These are phyloP conservation scores for Sporodiniella umbellata DNA, from an alignment of 371 early-diverging fungal species.

Conservation along the genomic window DNA sequence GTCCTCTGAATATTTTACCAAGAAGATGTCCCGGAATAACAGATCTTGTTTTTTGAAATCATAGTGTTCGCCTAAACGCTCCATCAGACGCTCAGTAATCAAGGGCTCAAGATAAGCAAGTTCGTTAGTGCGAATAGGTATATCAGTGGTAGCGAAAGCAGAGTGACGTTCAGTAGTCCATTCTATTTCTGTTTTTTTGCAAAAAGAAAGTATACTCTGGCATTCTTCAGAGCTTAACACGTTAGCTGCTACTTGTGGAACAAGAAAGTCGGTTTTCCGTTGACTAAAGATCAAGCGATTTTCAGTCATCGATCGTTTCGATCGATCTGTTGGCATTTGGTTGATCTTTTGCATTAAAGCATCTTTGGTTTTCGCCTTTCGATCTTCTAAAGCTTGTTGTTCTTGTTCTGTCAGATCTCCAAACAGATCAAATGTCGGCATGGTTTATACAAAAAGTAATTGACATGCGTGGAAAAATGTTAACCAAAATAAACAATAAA, in stretches of 20 bases:
- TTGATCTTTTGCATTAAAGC: not conserved
- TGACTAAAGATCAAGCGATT: slow-evolving; percentile 20
- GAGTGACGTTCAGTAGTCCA: slow-evolving; percentile 54
- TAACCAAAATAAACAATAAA: slow-evolving; percentile 3
- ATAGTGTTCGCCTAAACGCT: slow-evolving; percentile 21
- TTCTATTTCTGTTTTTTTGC: slow-evolving; percentile 9
- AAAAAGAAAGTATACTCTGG: slow-evolving; percentile 22
- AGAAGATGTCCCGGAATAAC: slow-evolving; percentile 56
- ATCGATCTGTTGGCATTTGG: slow-evolving; percentile 17
- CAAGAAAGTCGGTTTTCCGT: not conserved
- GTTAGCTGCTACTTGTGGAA: slow-evolving; percentile 20
- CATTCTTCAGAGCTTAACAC: slow-evolving; percentile 31
- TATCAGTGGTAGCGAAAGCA: slow-evolving; percentile 54
- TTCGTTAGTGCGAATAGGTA: slow-evolving; percentile 34
- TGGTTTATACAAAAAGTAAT: not conserved
- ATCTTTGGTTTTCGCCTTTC: slow-evolving; percentile 2
- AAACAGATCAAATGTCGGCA: slow-evolving; percentile 36
- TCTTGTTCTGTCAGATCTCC: slow-evolving; percentile 37
- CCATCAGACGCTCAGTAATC: slow-evolving; percentile 23
- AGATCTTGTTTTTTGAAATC: slow-evolving; percentile 40
- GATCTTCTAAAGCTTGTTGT: slow-evolving; percentile 2
- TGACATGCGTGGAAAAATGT: too few species aligned
- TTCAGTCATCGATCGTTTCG: slow-evolving; percentile 26
- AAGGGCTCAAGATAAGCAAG: slow-evolving; percentile 10
- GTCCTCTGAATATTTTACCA: slow-evolving; percentile 45